phyloP scores from a whole-genome alignment of 2,329 filamentous ascomycete species.

The Talaromyces verruculosus region DNA sequence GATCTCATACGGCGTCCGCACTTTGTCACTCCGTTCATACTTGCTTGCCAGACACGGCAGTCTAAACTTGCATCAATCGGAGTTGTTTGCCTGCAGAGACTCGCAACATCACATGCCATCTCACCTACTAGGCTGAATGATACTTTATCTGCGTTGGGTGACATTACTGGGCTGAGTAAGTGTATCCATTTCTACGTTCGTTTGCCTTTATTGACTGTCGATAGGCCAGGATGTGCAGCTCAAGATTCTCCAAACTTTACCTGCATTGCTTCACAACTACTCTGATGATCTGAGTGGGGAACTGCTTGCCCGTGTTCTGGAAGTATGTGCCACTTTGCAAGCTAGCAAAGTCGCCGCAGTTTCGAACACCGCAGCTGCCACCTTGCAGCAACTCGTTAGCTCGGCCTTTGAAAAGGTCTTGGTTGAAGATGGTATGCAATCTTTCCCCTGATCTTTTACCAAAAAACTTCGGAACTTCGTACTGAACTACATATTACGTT shows the following conservation, averaged over 20 bases:
- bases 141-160: constrained; percentile 81
- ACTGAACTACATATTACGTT: not conserved
- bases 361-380: constrained; percentile 94
- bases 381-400: constrained; percentile 87
- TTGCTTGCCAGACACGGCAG: constrained; percentile 89
- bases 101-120: constrained; percentile 79
- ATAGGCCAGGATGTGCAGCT: constrained; percentile 81
- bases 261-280: constrained; percentile 88
- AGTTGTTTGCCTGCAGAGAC: constrained; percentile 81
- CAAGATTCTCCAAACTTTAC: constrained; percentile 90
- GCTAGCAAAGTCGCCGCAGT: constrained; percentile 90
- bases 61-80: constrained; percentile 85
- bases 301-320: constrained; percentile 75
- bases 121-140: constrained; percentile 78
- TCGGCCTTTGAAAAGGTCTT: constrained; percentile 91
- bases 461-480: not conserved
- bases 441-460: not conserved
- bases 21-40: constrained; percentile 90
- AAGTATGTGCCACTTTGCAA: constrained; percentile 89
- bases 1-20: constrained; percentile 78
- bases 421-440: constrained; percentile 66
- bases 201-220: constrained; percentile 28
- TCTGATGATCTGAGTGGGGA: constrained; percentile 76
- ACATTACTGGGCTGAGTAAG: constrained; percentile 71
- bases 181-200: constrained; percentile 34